Base-by-base conservation (phyloP, 2,329 filamentous ascomycete genomes). In the Colletotrichum cuscutae region DNA sequence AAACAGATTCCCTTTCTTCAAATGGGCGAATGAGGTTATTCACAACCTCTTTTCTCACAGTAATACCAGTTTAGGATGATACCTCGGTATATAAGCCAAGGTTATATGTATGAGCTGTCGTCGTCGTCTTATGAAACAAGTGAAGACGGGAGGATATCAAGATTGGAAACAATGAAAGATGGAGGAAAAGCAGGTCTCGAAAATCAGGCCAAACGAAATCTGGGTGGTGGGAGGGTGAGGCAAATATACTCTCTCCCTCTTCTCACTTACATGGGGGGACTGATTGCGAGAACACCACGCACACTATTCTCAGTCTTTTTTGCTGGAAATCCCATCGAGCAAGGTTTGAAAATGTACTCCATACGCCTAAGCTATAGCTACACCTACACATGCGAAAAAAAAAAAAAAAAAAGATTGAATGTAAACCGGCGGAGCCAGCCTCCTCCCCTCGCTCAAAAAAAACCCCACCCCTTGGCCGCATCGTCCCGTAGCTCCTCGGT, bases 401-500 rank as follows among this genome's bases (percentile, higher is more conserved):
- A n/a, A n/a, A 15, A 30, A 30, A 46, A 46, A n/a, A 42, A 19
- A 32, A 11, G 13, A 11, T 35, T 35, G 32, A 35, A 35, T 35
- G 19, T 22, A n/a, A 49, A 49, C 19, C 42, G 42, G 42, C 42
- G 42, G 42, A 49, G 53, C 62, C 62, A 64, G 49, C 46, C 66
- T 59, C 62, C 53, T 32, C 66, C 53, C 62, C 53, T 46, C 15
- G 35, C 42, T 46, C 42, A 46, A 46, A 30, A 7, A 30, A 26
- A 26, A 26, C 1, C 26, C 32, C 8, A 11, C 11, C 42, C 58
- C 56, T 24, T 62, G 30, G 37, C 65, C 53, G 70, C 70, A 72
- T 72, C 70, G 70, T 72, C 60, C 70, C 66, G 70, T 61, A 60
- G 70, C 60, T 61, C 60, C 66, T 70, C 70, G n/a, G 32, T 70